These are phyloP conservation scores for Halophytophthora batemanensis DNA, from an alignment of 352 stramenopile genomes.

Conservation along the genomic window DNA sequence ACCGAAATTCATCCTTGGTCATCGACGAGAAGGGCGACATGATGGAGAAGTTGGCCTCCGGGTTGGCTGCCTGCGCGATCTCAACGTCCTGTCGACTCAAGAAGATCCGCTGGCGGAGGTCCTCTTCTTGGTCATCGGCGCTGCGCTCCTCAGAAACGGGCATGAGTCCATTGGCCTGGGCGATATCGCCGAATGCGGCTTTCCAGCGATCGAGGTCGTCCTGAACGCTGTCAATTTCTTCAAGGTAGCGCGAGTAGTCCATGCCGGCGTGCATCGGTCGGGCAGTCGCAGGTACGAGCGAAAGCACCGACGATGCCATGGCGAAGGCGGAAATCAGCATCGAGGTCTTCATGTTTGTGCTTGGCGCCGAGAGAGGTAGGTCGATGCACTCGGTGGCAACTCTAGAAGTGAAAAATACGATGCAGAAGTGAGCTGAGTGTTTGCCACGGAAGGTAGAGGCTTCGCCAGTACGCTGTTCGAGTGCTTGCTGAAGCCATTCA, in stretches of 20 bases:
- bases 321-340: constrained; percentile 12
- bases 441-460: background rate
- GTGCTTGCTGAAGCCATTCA: no score
- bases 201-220: constrained; percentile 39
- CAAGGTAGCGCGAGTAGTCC: constrained; percentile 45
- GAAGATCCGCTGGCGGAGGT: constrained; percentile 49
- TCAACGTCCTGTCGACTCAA: constrained; percentile 38
- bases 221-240: constrained; percentile 32
- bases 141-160: constrained; percentile 29
- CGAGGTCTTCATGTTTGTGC: constrained; percentile 12
- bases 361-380: constrained; percentile 2
- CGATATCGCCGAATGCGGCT: constrained; percentile 27
- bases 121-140: constrained; percentile 36
- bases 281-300: constrained; percentile 3
- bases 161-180: constrained; percentile 36
- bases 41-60: constrained; percentile 48
- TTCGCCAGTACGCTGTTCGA: background rate
- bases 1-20: constrained; percentile 45
- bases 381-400: constrained; percentile 10
- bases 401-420: constrained; percentile 20
- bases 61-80: constrained; percentile 31
- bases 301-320: constrained; percentile 5
- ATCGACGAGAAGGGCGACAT: constrained; percentile 46
- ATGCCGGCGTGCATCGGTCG: constrained; percentile 42
- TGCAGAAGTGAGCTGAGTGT: background rate